Evolutionary conservation across 2,329 filamentous ascomycete species (phyloP).

Genomic region (Fusarium sp.): DNA sequence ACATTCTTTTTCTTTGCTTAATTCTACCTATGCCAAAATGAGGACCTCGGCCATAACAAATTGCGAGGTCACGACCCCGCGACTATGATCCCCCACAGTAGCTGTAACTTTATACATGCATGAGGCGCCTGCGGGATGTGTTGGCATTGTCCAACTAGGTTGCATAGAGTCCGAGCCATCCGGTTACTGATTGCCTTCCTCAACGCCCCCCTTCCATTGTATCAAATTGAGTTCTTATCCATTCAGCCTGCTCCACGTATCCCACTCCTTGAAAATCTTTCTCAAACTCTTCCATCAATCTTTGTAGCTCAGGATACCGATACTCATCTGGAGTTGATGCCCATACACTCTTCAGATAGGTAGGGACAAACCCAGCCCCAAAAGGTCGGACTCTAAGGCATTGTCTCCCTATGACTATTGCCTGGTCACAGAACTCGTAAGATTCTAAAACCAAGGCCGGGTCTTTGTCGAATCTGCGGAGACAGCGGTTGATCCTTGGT

Average conservation of each 20-base stretch:
- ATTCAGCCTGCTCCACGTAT: not conserved
- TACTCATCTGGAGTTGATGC: not conserved
- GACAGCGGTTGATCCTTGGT: not conserved
- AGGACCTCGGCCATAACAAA: too few relatives aligned
- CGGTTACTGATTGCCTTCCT: too few relatives aligned
- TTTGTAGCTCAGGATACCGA: not conserved
- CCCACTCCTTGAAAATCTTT: not conserved
- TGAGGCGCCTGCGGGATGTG: too few relatives aligned
- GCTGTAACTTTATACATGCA: too few relatives aligned
- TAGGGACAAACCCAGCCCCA: not conserved
- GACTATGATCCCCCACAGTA: too few relatives aligned
- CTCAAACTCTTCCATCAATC: not conserved
- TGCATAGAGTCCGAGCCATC: too few relatives aligned
- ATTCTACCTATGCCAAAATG: too few relatives aligned
- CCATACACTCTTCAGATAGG: not conserved
- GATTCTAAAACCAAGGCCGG: not conserved
- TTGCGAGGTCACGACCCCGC: too few relatives aligned
- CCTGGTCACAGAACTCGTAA: not conserved
- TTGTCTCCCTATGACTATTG: not conserved
- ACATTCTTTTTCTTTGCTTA: not conserved
- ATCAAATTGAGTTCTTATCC: not conserved
- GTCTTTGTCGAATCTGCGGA: not conserved
- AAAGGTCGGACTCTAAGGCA: not conserved
- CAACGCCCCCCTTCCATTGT: not conserved
- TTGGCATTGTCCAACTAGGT: too few relatives aligned